Evolutionary conservation across 257 asterid genomes (phyloP).

Genomic region (Solanum tarapatanum): DNA sequence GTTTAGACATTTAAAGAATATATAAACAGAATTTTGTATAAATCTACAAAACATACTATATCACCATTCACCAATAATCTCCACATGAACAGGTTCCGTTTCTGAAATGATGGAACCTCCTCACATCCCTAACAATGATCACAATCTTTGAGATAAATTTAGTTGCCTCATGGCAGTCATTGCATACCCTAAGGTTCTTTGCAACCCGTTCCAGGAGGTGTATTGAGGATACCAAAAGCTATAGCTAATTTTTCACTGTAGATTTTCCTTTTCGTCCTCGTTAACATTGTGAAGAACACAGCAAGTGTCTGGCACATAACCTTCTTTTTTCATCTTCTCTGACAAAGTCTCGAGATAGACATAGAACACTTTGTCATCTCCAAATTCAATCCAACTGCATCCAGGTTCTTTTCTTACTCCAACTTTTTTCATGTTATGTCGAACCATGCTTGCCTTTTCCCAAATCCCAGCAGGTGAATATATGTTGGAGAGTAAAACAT

Average conservation of each 20-base stretch:
- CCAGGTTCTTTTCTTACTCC: constrained; percentile 81
- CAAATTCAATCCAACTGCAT: constrained; percentile 73
- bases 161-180: constrained; percentile 75
- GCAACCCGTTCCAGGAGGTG: constrained; percentile 65
- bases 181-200: constrained; percentile 81
- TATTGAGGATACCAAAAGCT: constrained; percentile 70
- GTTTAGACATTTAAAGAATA: neutral
- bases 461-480: constrained; percentile 67
- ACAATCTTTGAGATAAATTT: constrained; percentile 58
- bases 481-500: constrained; percentile 63
- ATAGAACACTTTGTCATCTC: constrained; percentile 44
- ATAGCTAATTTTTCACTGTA: constrained; percentile 74
- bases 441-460: constrained; percentile 52
- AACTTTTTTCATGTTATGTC: constrained; percentile 51
- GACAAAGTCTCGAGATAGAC: constrained; percentile 30
- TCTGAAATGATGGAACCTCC: constrained; percentile 81
- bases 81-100: constrained; percentile 77
- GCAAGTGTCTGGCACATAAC: constrained; percentile 73
- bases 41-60: neutral
- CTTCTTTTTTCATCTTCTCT: constrained; percentile 53
- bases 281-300: constrained; percentile 80
- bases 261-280: constrained; percentile 65
- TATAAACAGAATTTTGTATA: neutral
- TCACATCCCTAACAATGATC: constrained; percentile 75
- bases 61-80: constrained; percentile 62